Conservation (phyloP, 805 yeast genomes). For the Ogataea thermomethanolica region DNA sequence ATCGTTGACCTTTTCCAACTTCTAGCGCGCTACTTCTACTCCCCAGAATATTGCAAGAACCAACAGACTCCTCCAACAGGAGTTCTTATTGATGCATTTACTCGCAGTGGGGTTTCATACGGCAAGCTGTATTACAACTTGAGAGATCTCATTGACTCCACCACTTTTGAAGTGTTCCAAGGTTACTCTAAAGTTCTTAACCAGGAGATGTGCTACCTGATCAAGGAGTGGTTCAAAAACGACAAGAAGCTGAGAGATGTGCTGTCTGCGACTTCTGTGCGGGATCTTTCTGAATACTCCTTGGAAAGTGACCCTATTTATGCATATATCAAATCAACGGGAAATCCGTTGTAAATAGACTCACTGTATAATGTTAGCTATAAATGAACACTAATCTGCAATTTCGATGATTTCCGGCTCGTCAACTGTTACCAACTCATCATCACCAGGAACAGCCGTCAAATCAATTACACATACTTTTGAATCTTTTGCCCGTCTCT, state of each 20-base stretch:
- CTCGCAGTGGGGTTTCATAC: constrained; percentile 59
- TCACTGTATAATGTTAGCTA: neutral
- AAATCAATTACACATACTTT: constrained; percentile 42
- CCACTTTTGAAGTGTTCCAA: constrained; percentile 48
- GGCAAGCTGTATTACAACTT: constrained; percentile 64
- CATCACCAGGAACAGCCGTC: constrained; percentile 38
- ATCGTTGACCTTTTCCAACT: constrained; percentile 65
- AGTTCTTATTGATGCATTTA: constrained; percentile 55
- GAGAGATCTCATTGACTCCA: constrained; percentile 59
- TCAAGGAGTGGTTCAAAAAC: constrained; percentile 61
- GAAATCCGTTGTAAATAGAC: constrained; percentile 29
- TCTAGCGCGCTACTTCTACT: constrained; percentile 51
- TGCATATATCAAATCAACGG: constrained; percentile 40
- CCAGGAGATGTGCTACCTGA: constrained; percentile 60
- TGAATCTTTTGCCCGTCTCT: constrained; percentile 51
- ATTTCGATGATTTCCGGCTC: constrained; percentile 19
- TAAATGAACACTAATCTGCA: constrained; percentile 10
- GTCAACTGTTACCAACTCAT: constrained; percentile 41
- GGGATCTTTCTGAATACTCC: constrained; percentile 43
- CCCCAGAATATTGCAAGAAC: constrained; percentile 16
- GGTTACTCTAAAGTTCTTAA: constrained; percentile 39
- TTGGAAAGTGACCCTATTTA: constrained; percentile 57
- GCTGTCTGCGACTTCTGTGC: constrained; percentile 45
- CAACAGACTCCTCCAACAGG: constrained; percentile 37
- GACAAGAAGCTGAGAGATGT: constrained; percentile 63